Evolutionary conservation across 2,329 filamentous ascomycete species (phyloP).

Genomic region (Calonectria multiphialidica): DNA sequence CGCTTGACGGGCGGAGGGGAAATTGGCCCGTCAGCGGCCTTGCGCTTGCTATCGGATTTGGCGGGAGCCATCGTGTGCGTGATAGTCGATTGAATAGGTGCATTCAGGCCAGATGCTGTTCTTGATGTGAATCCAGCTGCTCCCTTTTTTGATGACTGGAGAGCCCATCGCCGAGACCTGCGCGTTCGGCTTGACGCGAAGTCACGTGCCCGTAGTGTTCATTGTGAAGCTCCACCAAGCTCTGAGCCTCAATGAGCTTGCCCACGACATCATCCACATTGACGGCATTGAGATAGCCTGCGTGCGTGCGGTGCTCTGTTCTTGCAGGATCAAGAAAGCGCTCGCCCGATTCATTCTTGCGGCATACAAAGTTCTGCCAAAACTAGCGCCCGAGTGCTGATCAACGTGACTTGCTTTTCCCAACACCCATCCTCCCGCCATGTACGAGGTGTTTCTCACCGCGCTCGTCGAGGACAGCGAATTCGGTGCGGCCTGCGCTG

Average conservation of each 20-base stretch:
- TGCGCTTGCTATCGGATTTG: constrained; percentile 48
- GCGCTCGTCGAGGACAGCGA: constrained; percentile 64
- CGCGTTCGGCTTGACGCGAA: constrained; percentile 41
- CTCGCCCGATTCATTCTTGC: neutral
- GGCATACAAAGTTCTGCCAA: constrained; percentile 2
- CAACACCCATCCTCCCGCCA: constrained; percentile 41
- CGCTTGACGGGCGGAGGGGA: constrained; percentile 68
- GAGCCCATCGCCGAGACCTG: constrained; percentile 23
- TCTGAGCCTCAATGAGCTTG: constrained; percentile 6
- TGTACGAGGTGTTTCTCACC: constrained; percentile 73
- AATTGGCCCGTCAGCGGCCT: constrained; percentile 55
- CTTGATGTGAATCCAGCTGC: neutral
- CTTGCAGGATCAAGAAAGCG: neutral
- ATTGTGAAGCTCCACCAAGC: constrained; percentile 16
- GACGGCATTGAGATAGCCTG: neutral
- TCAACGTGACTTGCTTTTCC: constrained; percentile 4
- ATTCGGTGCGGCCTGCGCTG: constrained; percentile 60
- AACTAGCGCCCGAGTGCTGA: constrained; percentile 4
- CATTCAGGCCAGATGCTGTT: constrained; percentile 26
- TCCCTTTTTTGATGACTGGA: neutral
- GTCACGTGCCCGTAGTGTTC: constrained; percentile 44
- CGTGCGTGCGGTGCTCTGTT: neutral
- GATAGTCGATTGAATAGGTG: constrained; percentile 6
- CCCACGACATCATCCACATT: neutral
- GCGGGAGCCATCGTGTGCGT: constrained; percentile 42